Evolutionary conservation across 371 early-diverging fungal species (phyloP), one percentile per base, ranked within the genome.

Genomic region (Choanephora cucurbitarum): DNA sequence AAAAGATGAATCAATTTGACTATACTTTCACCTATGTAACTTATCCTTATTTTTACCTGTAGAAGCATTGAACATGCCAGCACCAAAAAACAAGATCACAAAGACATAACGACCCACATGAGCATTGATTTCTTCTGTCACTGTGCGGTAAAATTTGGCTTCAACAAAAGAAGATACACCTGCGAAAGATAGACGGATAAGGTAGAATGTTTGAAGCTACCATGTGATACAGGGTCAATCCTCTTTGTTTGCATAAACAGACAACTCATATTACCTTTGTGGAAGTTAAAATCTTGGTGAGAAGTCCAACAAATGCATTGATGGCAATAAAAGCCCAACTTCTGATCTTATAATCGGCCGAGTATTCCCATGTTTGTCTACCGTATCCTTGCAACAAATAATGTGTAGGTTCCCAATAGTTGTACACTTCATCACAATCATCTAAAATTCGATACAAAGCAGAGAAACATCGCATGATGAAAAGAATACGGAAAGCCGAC

Each of bases 301-400:
- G 19, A 44, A 69, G 62, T 1, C 79, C 80, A 9, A 82, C 60
- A 17, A 75, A 15, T 7, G 86, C 73, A 69, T 93, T 86, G 3
- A 89, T 18, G n/a, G 67, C 62, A 14, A 92, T 75, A 64, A 91
- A 95, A 2, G 84, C 84, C 88, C 92, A 98, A 15, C 91, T 90
- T 39, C 97, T 86, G 40, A 98, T 89, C 22, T 93, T 88, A 60
- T 80, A 95, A 23, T 84, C 72, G 5, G 96, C 93, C 10, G 93
- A 87, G 62, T 97, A 96, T 68, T 98, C 98, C 98, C 98, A 98
- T 3, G 98, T 97, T 70, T 96, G 91, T 55, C 94, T 74, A 28
- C 95, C 98, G 50, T 73, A 72, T 0, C 94, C 95, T 66, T 90
- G 83, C 43, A 88, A 85, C 41, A 96, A 69, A 59, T 91, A 93